Evolutionary conservation across 164 flowering plant genomes (phyloP).

Genomic region (Kalanchoe fedtschenkoi): DNA sequence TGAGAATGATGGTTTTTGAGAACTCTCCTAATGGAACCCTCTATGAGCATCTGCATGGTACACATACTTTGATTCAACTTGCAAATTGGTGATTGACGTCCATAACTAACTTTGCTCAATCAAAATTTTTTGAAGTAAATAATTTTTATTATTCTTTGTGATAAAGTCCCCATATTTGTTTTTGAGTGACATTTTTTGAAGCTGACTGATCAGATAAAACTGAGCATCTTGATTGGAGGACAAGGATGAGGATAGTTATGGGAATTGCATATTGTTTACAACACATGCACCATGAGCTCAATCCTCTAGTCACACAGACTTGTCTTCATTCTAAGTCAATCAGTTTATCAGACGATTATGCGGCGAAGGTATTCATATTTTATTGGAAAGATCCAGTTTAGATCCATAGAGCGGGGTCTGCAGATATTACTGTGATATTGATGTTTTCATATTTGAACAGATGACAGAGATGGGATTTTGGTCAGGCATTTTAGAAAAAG

Average conservation of each 20-base stretch:
- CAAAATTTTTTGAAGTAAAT: too few species aligned
- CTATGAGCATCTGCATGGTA: conserved; percentile 12
- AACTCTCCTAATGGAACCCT: conserved; percentile 11
- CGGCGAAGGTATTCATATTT: conserved; percentile 9
- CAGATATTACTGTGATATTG: not conserved
- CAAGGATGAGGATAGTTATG: conserved; percentile 1
- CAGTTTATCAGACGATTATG: conserved; percentile 9
- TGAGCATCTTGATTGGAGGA: conserved; percentile 6
- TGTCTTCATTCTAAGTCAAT: conserved; percentile 5
- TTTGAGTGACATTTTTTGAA: not conserved
- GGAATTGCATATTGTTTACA: conserved; percentile 1
- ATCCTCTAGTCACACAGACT: conserved; percentile 7
- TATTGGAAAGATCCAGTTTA: not conserved
- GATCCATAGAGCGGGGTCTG: not conserved
- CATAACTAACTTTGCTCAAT: not conserved
- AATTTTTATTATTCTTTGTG: too few species aligned
- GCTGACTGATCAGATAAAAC: not conserved
- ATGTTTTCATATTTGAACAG: not conserved
- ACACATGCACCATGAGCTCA: conserved; percentile 12
- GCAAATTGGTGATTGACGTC: not conserved
- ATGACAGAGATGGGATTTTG: conserved; percentile 5
- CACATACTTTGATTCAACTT: too few species aligned
- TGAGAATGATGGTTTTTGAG: conserved; percentile 7
- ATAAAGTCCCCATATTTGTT: too few species aligned
- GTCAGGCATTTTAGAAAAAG: not conserved